phyloP scores from a whole-genome alignment of 495 filamentous ascomycete species.

The Corynascus novoguineensis region DNA sequence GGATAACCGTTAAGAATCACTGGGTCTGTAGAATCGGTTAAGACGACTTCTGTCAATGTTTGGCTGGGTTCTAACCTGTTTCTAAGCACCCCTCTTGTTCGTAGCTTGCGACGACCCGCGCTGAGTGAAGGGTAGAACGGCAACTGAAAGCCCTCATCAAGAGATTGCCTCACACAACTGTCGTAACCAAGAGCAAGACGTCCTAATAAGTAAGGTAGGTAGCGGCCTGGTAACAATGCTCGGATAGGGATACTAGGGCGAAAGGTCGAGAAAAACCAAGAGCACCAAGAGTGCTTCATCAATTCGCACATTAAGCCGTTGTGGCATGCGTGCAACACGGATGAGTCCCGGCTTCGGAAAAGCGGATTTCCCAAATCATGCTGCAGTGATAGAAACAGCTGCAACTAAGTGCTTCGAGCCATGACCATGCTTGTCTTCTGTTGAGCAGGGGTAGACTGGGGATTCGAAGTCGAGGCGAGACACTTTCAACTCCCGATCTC shows the following conservation, averaged over 20 bases:
- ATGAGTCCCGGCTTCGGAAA: neutral
- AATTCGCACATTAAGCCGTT: neutral
- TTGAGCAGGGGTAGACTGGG: neutral
- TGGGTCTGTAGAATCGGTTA: too few species aligned
- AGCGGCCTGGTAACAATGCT: neutral
- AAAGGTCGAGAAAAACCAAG: neutral
- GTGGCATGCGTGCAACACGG: neutral
- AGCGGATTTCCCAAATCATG: neutral
- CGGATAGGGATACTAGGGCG: neutral
- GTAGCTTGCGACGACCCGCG: too few species aligned
- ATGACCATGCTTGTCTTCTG: neutral
- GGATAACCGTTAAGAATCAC: too few species aligned
- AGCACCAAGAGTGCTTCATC: neutral
- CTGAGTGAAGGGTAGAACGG: too few species aligned
- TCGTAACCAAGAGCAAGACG: neutral
- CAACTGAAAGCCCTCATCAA: too few species aligned
- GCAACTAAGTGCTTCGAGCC: neutral
- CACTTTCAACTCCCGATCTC: neutral
- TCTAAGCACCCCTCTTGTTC: too few species aligned
- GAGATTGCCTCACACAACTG: too few species aligned
- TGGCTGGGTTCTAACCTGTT: too few species aligned
- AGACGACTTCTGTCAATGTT: too few species aligned
- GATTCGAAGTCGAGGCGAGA: neutral
- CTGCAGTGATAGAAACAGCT: neutral
- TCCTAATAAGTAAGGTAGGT: neutral